Evolutionary conservation across 345 rosid species (phyloP), one percentile per base, ranked within the genome.

Genomic region (Angophora floribunda): DNA sequence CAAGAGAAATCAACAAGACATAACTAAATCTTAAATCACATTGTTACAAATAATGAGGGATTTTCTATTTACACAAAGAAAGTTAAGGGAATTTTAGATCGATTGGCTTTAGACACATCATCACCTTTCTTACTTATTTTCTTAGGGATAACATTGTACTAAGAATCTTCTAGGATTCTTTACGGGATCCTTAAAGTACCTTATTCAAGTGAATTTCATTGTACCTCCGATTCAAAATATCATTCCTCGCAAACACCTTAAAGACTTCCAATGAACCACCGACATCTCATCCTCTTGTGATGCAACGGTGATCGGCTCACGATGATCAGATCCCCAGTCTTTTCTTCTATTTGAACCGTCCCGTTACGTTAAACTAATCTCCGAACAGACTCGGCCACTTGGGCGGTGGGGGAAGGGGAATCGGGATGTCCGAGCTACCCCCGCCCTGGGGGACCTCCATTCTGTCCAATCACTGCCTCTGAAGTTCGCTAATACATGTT

Each of bases 1-100:
- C 26, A 3, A 0, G 16, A 28, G 0, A 61, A 61, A 5, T 59
- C 6, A 3, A 59, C 1, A 1, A 28, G 1, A 26, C 15, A 26
- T 59, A 59, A 24, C 0, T 59, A 59, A 26, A 0, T 26, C 1
- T 59, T 59, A 59, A 59, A 59, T 59, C 30, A 11, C 11, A 59
- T 26, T 26, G 3, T 26, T 59, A 26, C 26, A 6, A 26, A 59
- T 5, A 26, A 59, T 0, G 4, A 36, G 0, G 4, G 15, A 26
- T 11, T 36, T 59, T 11, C 3, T 59, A 6, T 26, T 59, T 26
- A 13, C 26, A 1, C 15, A 4, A 0, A 59, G 65, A 11, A 11
- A 9, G 4, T 59, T 5, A 26, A 1, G 0, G 15, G 2, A 11
- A 32, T 67, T 67, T 30, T n/a, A 28, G 17, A 63, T 63, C 0